Evolutionary conservation across 2,329 filamentous ascomycete species (phyloP).

Genomic region (Emydomyces testavorans): DNA sequence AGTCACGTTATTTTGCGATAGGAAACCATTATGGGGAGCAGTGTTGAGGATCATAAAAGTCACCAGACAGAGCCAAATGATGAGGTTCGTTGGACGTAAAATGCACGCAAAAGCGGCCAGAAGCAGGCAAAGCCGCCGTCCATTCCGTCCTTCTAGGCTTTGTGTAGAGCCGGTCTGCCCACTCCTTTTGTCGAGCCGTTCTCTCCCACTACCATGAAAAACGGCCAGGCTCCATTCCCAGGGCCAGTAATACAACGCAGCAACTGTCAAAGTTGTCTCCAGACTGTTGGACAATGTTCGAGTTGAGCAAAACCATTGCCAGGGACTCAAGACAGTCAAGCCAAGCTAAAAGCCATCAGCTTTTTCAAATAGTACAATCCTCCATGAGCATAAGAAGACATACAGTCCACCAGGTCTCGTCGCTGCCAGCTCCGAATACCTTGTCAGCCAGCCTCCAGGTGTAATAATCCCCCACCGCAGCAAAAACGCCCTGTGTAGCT

Average conservation of each 20-base stretch:
- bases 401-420: slow-evolving; percentile 59
- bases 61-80: slow-evolving; percentile 68
- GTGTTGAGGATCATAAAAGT: slow-evolving; percentile 40
- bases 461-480: slow-evolving; percentile 70
- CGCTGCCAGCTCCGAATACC: slow-evolving; percentile 56
- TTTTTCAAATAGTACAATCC: slow-evolving; percentile 13
- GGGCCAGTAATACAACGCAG: slow-evolving; percentile 73
- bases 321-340: slow-evolving; percentile 65
- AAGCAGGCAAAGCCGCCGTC: slow-evolving; percentile 53
- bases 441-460: slow-evolving; percentile 70
- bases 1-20: slow-evolving; percentile 26
- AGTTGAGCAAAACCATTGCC: slow-evolving; percentile 94
- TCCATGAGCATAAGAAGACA: neutral
- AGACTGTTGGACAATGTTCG: slow-evolving; percentile 89
- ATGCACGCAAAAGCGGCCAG: slow-evolving; percentile 74
- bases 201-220: neutral
- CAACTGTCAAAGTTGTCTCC: slow-evolving; percentile 74
- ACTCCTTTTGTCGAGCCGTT: neutral
- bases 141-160: slow-evolving; percentile 20
- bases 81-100: slow-evolving; percentile 74
- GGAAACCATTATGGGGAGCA: neutral
- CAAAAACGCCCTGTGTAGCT: slow-evolving; percentile 62
- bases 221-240: slow-evolving; percentile 50
- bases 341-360: slow-evolving; percentile 44
- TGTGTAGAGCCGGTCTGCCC: neutral